Conservation (phyloP, 805 yeast genomes). For the Ogataea paradorogensis region DNA sequence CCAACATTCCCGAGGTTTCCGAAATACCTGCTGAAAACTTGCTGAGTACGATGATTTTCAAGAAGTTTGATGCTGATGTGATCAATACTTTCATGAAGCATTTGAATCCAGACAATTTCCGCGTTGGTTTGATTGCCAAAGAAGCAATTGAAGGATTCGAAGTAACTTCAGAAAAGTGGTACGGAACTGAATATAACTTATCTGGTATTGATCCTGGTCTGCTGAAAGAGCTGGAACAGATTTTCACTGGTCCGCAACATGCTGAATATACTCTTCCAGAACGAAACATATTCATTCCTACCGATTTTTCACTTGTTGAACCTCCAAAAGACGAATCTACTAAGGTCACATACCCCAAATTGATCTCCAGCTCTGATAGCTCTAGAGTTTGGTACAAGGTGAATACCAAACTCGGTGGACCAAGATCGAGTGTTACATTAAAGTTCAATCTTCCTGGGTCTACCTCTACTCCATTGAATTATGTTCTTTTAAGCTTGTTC, state of each 20-base stretch:
- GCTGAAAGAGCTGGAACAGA: conserved; percentile 32
- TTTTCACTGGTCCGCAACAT: conserved; percentile 34
- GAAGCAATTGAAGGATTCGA: conserved; percentile 44
- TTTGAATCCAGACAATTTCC: conserved; percentile 58
- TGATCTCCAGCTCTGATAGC: conserved; percentile 51
- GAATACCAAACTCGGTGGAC: conserved; percentile 86
- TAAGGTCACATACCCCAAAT: conserved; percentile 49
- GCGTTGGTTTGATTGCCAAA: conserved; percentile 53
- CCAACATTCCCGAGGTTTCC: conserved; percentile 11
- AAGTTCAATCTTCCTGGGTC: conserved; percentile 65
- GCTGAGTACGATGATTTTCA: conserved; percentile 51
- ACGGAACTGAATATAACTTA: conserved; percentile 75
- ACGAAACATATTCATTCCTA: conserved; percentile 79
- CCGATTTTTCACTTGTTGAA: conserved; percentile 60
- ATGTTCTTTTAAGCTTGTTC: conserved; percentile 58
- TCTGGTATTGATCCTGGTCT: conserved; percentile 43
- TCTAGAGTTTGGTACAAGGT: conserved; percentile 81
- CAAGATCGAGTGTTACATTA: conserved; percentile 72
- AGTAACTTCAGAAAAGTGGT: conserved; percentile 71
- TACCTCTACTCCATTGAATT: conserved; percentile 53
- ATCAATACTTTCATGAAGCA: conserved; percentile 48
- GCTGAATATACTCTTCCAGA: conserved; percentile 51
- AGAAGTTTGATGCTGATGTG: conserved; percentile 55
- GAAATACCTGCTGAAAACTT: conserved; percentile 62
- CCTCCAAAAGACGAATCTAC: conserved; percentile 35